Conservation (phyloP, 768 basidiomycete species). For the Calocybe gangraenosa region DNA sequence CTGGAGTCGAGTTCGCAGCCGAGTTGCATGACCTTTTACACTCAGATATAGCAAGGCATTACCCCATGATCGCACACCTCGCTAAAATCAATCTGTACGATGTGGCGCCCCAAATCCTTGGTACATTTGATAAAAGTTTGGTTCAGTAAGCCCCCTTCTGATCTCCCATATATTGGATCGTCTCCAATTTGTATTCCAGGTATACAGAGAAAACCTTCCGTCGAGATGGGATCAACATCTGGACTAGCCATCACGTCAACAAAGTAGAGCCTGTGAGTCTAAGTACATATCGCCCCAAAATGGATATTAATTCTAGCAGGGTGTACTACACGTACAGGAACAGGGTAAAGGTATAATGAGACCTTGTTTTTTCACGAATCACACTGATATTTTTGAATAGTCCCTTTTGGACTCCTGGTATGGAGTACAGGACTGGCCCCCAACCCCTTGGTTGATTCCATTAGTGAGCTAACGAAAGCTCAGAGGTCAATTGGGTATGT, state of each 20-base stretch:
- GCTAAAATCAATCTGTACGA: conserved; percentile 79
- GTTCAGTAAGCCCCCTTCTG: conserved; percentile 38
- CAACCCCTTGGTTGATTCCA: conserved; percentile 69
- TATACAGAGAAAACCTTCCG: conserved; percentile 69
- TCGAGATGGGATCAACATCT: conserved; percentile 69
- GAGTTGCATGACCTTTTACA: conserved; percentile 77
- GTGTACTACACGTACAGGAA: conserved; percentile 10
- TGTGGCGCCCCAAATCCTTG: conserved; percentile 73
- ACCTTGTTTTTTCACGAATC: neutral
- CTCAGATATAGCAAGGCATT: conserved; percentile 57
- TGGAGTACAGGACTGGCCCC: conserved; percentile 87
- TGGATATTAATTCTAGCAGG: neutral
- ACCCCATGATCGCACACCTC: conserved; percentile 58
- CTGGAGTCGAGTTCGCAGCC: conserved; percentile 81
- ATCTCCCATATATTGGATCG: neutral
- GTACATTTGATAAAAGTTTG: conserved; percentile 66
- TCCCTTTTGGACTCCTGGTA: conserved; percentile 77
- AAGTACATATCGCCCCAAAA: neutral
- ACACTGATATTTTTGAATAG: conserved; percentile 28
- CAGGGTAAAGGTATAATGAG: conserved; percentile 8
- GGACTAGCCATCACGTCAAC: conserved; percentile 71
- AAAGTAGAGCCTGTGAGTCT: conserved; percentile 52
- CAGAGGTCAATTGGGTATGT: conserved; percentile 50
- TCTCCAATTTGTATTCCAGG: conserved; percentile 24
- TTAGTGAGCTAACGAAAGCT: conserved; percentile 59